Conservation (phyloP, 2,329 filamentous ascomycete species). For the Rachicladosporium sp. region DNA sequence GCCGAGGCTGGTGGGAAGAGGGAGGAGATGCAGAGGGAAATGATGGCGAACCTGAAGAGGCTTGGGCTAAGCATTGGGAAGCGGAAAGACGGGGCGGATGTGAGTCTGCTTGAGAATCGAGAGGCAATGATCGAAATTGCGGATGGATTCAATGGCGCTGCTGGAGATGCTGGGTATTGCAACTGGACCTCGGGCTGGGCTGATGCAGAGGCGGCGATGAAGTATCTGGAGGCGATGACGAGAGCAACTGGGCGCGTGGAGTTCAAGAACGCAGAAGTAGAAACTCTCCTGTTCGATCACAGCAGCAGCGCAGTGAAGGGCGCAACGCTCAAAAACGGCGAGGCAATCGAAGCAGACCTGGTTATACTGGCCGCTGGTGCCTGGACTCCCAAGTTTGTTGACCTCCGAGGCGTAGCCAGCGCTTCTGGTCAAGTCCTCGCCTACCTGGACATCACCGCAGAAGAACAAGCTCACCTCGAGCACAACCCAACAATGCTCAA, state of each 20-base stretch:
- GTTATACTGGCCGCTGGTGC: constrained; percentile 18
- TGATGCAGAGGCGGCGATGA: background rate
- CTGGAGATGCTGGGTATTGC: background rate
- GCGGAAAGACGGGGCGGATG: background rate
- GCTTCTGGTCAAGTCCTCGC: constrained; percentile 68
- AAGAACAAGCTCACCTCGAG: constrained; percentile 52
- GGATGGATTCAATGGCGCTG: constrained; percentile 9
- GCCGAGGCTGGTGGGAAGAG: constrained; percentile 23
- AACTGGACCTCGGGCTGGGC: background rate
- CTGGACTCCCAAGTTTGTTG: constrained; percentile 31
- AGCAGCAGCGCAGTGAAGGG: constrained; percentile 6
- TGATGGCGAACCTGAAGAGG: constrained; percentile 46
- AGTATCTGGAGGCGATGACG: background rate
- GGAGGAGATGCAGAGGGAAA: constrained; percentile 39
- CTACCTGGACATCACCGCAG: constrained; percentile 57
- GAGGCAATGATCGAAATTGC: constrained; percentile 5
- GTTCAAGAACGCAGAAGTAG: constrained; percentile 9
- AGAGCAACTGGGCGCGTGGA: constrained; percentile 11
- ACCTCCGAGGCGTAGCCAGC: constrained; percentile 7
- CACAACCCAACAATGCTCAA: constrained; percentile 59
- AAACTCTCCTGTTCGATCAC: constrained; percentile 6
- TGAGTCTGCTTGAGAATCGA: background rate
- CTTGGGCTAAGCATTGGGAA: constrained; percentile 32
- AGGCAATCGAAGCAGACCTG: constrained; percentile 25
- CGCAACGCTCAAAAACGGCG: constrained; percentile 27